phyloP scores from a whole-genome alignment of 1,284 basidiomycete species.

The Porodaedalea pini region DNA sequence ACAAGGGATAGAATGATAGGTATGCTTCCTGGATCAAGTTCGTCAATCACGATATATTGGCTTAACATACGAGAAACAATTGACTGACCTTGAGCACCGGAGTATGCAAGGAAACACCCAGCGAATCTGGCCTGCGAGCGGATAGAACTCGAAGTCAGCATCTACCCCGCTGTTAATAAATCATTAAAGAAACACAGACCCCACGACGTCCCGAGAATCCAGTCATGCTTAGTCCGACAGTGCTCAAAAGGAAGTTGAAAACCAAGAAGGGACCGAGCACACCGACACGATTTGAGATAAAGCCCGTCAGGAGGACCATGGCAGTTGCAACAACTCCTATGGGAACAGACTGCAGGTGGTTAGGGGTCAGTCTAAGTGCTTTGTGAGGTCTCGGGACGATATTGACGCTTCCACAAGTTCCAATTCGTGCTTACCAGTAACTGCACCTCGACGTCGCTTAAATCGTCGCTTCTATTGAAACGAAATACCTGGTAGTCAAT shows the following conservation, averaged over 20 bases:
- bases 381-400: background rate
- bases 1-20: conserved; percentile 12
- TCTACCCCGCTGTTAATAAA: conserved; percentile 32
- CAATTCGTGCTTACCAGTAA: background rate
- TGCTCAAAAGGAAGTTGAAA: conserved; percentile 30
- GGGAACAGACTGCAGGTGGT: conserved; percentile 23
- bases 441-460: background rate
- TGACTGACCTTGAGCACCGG: conserved; percentile 11
- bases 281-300: conserved; percentile 33
- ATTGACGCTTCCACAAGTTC: background rate
- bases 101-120: conserved; percentile 10
- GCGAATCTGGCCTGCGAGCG: conserved; percentile 12
- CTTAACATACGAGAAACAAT: background rate
- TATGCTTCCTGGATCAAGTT: background rate
- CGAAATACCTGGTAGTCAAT: background rate
- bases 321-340: conserved; percentile 36
- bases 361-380: background rate
- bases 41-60: background rate
- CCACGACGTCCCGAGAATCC: conserved; percentile 29
- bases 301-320: conserved; percentile 31
- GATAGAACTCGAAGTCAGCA: conserved; percentile 1
- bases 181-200: conserved; percentile 32
- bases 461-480: background rate
- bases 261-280: conserved; percentile 34
- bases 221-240: conserved; percentile 35